Base-by-base conservation (phyloP, 441 rosid genomes). In the Biscutella auriculata region DNA sequence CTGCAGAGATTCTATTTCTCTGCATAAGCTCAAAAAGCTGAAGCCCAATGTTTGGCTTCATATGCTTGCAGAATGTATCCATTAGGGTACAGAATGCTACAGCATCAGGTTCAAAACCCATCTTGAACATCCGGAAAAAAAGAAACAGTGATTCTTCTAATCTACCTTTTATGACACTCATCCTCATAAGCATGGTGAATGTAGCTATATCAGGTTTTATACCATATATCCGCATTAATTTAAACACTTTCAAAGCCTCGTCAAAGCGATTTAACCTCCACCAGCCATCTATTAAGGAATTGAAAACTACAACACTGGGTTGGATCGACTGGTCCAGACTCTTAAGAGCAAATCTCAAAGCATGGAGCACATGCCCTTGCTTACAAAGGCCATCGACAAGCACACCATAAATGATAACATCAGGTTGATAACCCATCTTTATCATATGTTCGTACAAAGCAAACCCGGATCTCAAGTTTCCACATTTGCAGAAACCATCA, bases 341-440 rank as follows among this genome's bases (percentile, higher is more conserved):
- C 43, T 60, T 72, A 49, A 72, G 54, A 72, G 73, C 42, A 53
- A 73, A 53, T 60, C 78, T 65, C 17, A 77, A 44, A 49, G 80
- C 80, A 57, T 66, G 64, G 23, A 26, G 62, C 65, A 75, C 45
- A 16, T 33, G 56, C 56, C 82, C 77, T 65, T 70, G 62, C 62
- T 70, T 80, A 33, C 80, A 80, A 34, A 79, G 70, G 41, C 80
- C 80, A 51, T 75, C 67, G 8, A 73, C 62, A 54, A 77, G 60
- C 63, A 68, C 71, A 21, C 67, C 64, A 60, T 52, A 71, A 11
- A 73, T 48, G 56, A 71, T 5, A 16, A 23, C 53, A 60, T 79
- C 80, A 28, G 75, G 73, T 47, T 12, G 34, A 56, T 33, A 28
- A 6, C 78, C 73, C 42, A 17, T 50, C 49, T 63, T 69, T 25